Evolutionary conservation across 345 rosid species (phyloP).

Genomic region (Murraya paniculata): DNA sequence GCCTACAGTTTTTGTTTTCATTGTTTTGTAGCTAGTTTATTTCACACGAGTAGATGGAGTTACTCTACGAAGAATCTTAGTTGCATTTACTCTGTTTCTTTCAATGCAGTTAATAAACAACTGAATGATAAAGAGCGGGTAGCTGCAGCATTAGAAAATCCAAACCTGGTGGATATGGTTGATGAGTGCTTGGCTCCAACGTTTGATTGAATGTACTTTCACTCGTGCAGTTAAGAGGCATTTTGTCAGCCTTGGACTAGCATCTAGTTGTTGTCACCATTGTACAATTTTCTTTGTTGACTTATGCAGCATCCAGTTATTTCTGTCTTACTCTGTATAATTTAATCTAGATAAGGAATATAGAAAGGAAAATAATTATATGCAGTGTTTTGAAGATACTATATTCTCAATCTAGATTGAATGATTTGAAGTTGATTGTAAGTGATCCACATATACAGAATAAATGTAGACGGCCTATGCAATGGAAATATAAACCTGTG

Average conservation of each 20-base stretch:
- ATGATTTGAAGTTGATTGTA: neutral
- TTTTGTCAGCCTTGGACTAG: neutral
- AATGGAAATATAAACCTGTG: neutral
- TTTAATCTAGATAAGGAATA: neutral
- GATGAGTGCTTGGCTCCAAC: slow-evolving; percentile 81
- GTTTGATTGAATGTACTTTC: slow-evolving; percentile 32
- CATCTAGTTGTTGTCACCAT: neutral
- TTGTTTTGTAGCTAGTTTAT: neutral
- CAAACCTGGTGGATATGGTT: slow-evolving; percentile 84
- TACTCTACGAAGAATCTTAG: neutral
- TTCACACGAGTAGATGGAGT: neutral
- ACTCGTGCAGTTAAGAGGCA: neutral
- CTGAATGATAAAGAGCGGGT: slow-evolving; percentile 92
- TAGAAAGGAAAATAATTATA: neutral
- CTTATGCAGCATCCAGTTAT: neutral
- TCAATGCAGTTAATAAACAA: slow-evolving; percentile 81
- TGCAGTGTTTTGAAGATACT: neutral
- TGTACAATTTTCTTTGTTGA: neutral
- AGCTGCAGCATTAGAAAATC: slow-evolving; percentile 93
- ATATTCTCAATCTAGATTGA: neutral
- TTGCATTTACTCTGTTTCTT: neutral
- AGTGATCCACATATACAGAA: neutral
- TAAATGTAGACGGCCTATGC: neutral
- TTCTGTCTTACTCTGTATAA: neutral
- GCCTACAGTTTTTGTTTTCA: neutral